Conservation (phyloP, 805 yeast genomes). For the Isabelozyma gotoi region DNA sequence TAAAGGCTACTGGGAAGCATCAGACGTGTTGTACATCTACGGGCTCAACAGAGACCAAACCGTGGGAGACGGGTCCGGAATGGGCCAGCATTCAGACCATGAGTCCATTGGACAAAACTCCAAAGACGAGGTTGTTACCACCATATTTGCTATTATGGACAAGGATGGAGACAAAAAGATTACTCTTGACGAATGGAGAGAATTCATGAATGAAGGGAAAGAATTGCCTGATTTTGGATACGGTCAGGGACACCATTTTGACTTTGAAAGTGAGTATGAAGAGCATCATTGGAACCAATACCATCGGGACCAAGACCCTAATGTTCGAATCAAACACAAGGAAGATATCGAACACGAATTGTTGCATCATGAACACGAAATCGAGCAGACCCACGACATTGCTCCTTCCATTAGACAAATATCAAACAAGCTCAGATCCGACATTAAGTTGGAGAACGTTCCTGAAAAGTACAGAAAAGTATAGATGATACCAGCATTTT, state of each 20-base stretch:
- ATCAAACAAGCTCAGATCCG: constrained; percentile 28
- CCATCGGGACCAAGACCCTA: constrained; percentile 79
- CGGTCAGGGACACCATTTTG: constrained; percentile 94
- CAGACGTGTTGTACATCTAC: constrained; percentile 76
- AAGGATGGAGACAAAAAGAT: constrained; percentile 64
- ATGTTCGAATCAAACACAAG: constrained; percentile 73
- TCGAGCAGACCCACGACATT: constrained; percentile 52
- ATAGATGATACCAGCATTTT: not conserved
- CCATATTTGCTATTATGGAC: constrained; percentile 63
- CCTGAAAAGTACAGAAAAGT: constrained; percentile 26
- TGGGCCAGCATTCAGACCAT: constrained; percentile 70
- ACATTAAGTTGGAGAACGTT: constrained; percentile 29
- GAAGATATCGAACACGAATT: constrained; percentile 90
- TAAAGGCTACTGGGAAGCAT: constrained; percentile 52
- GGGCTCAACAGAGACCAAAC: constrained; percentile 73
- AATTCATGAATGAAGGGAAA: constrained; percentile 60
- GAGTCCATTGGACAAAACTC: constrained; percentile 51
- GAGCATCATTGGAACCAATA: constrained; percentile 90
- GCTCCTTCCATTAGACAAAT: constrained; percentile 26
- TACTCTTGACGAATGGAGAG: constrained; percentile 66
- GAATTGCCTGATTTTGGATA: constrained; percentile 88
- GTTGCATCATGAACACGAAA: constrained; percentile 82
- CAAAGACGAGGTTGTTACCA: constrained; percentile 52
- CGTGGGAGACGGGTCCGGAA: constrained; percentile 87
- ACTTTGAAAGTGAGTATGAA: constrained; percentile 90